A percentile compares a stretch with the other conserved stretches of the same genome.
phyloP scores from a whole-genome alignment of 140 eudicot species.

The Ambrosia hybrid region DNA sequence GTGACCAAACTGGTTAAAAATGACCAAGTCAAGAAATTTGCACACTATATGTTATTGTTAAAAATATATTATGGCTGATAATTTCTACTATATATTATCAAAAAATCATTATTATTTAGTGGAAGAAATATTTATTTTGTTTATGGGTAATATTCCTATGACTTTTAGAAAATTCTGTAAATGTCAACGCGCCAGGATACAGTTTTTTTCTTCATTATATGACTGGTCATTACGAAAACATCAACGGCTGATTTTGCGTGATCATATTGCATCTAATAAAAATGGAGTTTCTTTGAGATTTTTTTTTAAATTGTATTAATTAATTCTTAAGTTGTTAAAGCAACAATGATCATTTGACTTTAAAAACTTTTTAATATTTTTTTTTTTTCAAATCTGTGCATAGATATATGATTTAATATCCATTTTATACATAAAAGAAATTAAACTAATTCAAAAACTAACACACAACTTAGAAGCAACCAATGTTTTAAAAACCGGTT shows the following conservation, averaged over 20 bases:
- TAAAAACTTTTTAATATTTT: neutral
- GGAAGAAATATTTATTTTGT: slow-evolving; percentile 3
- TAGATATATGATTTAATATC: too few relatives aligned
- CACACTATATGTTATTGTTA: neutral
- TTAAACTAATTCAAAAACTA: too few relatives aligned
- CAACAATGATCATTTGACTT: neutral
- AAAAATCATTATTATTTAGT: neutral
- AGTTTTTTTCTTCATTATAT: slow-evolving; percentile 13
- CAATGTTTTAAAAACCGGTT: too few relatives aligned
- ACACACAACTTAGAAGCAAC: too few relatives aligned
- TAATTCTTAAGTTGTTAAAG: neutral
- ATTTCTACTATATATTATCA: neutral
- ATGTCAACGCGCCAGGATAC: slow-evolving; percentile 26
- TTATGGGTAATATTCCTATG: slow-evolving; percentile 23
- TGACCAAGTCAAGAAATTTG: slow-evolving; percentile 35
- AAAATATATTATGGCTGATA: neutral
- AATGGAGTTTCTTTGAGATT: neutral
- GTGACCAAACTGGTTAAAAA: slow-evolving; percentile 23
- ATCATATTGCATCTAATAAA: neutral
- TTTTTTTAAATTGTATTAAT: neutral
- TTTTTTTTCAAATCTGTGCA: too few relatives aligned
- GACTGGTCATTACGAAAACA: slow-evolving; percentile 32
- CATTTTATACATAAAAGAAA: too few relatives aligned
- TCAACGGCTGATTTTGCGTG: slow-evolving; percentile 28
- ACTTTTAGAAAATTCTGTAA: slow-evolving; percentile 7